Percentiles rank a stretch among this genome's conserved stretches.
Conservation (phyloP, 2,329 filamentous ascomycete genomes). For the Xylaria hypoxylon region DNA sequence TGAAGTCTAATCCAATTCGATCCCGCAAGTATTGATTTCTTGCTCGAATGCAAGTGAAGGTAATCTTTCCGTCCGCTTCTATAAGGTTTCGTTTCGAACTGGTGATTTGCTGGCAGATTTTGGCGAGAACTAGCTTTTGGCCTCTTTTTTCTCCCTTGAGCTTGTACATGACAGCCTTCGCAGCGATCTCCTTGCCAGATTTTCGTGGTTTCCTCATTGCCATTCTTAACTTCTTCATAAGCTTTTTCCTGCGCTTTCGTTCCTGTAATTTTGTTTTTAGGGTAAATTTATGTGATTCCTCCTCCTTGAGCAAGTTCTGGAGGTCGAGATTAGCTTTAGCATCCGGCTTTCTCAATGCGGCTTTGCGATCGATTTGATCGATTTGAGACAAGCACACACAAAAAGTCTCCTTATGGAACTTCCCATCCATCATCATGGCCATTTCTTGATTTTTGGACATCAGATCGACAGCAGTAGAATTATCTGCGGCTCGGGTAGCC, state of each 20-base stretch:
- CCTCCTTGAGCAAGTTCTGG: slow-evolving; percentile 4
- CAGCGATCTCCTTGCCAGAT: too few relatives aligned
- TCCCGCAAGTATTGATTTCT: slow-evolving; percentile 17
- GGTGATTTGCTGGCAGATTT: not conserved
- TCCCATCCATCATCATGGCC: slow-evolving; percentile 47
- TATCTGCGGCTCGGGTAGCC: slow-evolving; percentile 46
- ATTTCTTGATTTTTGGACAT: slow-evolving; percentile 47
- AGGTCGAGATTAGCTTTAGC: slow-evolving; percentile 17
- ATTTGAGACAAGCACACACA: slow-evolving; percentile 49
- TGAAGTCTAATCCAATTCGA: slow-evolving; percentile 7
- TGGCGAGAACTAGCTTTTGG: not conserved
- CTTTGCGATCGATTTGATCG: slow-evolving; percentile 46
- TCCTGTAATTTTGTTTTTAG: not conserved
- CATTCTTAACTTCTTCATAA: too few relatives aligned
- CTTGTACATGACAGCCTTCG: too few relatives aligned
- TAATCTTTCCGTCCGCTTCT: slow-evolving; percentile 1
- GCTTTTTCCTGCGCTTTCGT: not conserved
- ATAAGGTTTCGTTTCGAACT: not conserved
- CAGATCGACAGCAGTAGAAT: slow-evolving; percentile 41
- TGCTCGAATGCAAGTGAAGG: slow-evolving; percentile 21
- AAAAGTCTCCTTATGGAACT: slow-evolving; percentile 41
- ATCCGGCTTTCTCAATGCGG: slow-evolving; percentile 30
- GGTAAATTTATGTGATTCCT: not conserved
- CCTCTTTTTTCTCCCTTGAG: not conserved
- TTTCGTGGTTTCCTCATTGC: too few relatives aligned